Evolutionary conservation across 2,329 filamentous ascomycete species (phyloP), one percentile per base, ranked within the genome.

Genomic region (Westerdykella sp.): DNA sequence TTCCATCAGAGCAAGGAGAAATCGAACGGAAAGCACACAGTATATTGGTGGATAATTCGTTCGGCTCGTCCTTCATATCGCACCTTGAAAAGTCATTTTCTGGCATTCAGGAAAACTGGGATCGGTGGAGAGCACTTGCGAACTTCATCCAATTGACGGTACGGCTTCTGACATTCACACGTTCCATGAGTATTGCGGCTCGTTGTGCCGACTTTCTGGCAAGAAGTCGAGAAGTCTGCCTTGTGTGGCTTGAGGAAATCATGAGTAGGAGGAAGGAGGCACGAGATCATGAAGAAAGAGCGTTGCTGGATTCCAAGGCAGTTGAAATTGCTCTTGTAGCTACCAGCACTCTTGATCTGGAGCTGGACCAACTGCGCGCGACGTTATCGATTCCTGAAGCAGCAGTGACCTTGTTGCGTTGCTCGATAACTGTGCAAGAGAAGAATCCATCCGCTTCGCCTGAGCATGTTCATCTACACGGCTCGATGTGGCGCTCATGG

Each of bases 321-420:
- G 57, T 69, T 10, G 67, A 73, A 37, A 57, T 73, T 2, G 66
- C 69, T 0, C 46, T 75, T 30, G 62, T 71, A 2, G 73, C 73
- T 42, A 52, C 60, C 3, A 51, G 55, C n/a, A 72, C 74, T 0
- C 78, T 74, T 40, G 65, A 76, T 42, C 49, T 72, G 1, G 72
- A 75, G 13, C 37, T 49, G 0, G 6, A 46, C 0, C 47, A 63
- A 16, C 44, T 73, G 1, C 21, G 48, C 0, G 12, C 5, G 0
- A 42, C 70, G 1, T 48, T 77, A 0, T 10, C 43, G 7, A 43
- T 49, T 5, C 37, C 43, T 1, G 43, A 40, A 16, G 47, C 50
- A 7, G 38, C 53, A 2, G 51, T 53, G 0, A 49, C 38, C 1
- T 38, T 63, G 3, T 13, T 63, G 1, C 50, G 54, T 38, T 50